Base-by-base conservation (phyloP, 164 flowering plant genomes). In the Kalanchoe fedtschenkoi region DNA sequence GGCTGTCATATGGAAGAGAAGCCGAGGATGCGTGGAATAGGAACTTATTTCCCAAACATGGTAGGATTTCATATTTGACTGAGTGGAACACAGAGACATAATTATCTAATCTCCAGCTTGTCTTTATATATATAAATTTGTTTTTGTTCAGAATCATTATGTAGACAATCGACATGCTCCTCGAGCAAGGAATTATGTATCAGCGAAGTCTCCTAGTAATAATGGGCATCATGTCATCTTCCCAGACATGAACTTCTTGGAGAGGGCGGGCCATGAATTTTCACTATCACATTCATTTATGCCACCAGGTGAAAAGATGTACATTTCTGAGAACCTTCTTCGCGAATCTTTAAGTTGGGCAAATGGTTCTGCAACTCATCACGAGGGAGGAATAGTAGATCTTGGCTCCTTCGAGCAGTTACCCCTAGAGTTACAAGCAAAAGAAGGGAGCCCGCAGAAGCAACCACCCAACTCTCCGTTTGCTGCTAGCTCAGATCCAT, bases 11-110 rank as follows among this genome's bases (percentile, higher is more conserved):
- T 67, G 65, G 85, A 82, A 65, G 93, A 88, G 42, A 63, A 72
- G 62, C 72, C 83, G 58, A 88, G 80, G 75, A 81, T 78, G 1
- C 81, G 88, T 22, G 96, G 93, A 60, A 83, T 82, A 0, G 97
- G 96, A 60, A 83, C 90, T 21, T 91, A 88, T 67, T 76, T 91
- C 42, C 96, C 97, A 16, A 81, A 75, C 60, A 71, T 61, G 97
- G 96, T 91, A 83, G 60, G 33, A 53, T 53, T 11, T 24, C 16
- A 30, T 38, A 21, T 59, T 24, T 9, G 16, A 34, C 59, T 39
- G 19, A 17, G 26, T 34, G 34, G 21, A 38, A 2, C 41, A 42
- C 34, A 19, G 55, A 38, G 34, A 24, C 44, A 16, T 35, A 5
- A 30, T n/a, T 34, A 8, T 34, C 19, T 11, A 16, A 30, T 15